These are phyloP conservation scores for Brasenia schreberi DNA, from an alignment of 164 flowering plant species.

Conservation along the genomic window DNA sequence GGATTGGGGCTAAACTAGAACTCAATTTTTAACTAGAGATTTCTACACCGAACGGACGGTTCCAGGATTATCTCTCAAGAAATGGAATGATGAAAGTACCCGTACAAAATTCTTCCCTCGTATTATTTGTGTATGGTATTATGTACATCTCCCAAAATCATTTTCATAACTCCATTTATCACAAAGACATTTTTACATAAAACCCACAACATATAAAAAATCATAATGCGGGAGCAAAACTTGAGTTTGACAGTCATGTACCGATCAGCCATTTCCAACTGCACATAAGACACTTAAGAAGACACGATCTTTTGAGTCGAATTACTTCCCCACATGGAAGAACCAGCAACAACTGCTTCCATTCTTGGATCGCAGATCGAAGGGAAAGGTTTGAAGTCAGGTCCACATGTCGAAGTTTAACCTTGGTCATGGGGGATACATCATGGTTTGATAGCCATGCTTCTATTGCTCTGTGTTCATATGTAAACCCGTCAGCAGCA, in stretches of 20 bases:
- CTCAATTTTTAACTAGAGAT: too few species aligned
- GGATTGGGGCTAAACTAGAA: too few species aligned
- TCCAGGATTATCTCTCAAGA: too few species aligned
- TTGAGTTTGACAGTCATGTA: background rate
- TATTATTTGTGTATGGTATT: too few species aligned
- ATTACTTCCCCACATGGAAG: background rate
- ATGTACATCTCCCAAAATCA: background rate
- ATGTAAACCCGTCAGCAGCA: slow-evolving; percentile 78
- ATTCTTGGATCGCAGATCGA: slow-evolving; percentile 49
- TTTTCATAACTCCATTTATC: background rate
- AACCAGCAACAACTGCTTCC: slow-evolving; percentile 19
- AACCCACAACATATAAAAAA: background rate
- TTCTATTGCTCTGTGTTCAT: slow-evolving; percentile 58
- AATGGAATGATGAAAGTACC: background rate
- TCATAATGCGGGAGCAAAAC: background rate
- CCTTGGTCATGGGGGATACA: slow-evolving; percentile 55
- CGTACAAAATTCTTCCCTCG: background rate
- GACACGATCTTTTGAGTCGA: background rate
- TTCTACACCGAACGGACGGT: too few species aligned
- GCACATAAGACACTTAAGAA: background rate
- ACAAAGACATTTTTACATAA: background rate
- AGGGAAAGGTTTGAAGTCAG: slow-evolving; percentile 52
- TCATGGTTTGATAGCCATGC: slow-evolving; percentile 57
- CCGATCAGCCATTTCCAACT: background rate
- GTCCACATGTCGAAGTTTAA: slow-evolving; percentile 24